Base-by-base conservation (phyloP, 2,329 filamentous ascomycete species). In the Elsinoe fawcettii region DNA sequence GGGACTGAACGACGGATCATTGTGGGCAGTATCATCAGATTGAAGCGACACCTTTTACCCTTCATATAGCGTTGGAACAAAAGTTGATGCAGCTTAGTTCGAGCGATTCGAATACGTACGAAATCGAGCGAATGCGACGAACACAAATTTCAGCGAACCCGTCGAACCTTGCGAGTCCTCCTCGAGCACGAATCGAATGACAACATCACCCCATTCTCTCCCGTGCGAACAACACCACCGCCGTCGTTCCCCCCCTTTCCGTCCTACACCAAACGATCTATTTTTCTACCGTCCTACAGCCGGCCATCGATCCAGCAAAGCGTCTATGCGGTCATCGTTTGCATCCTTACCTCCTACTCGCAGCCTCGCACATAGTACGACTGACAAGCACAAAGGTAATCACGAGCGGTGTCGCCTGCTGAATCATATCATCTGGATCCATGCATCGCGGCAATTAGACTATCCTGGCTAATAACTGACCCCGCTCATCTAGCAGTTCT, bases 81-180 rank as follows among this genome's bases (percentile, higher is more conserved):
- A 53, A 14, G 43, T 56, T 56, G 54, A 56, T 56, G 27, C 54
- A 49, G 54, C 54, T 14, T 49, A 56, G 54, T 47, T 32, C 54
- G 54, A 56, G 27, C 54, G 54, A 27, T 47, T 47, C 54, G 54
- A 30, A 37, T 37, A 53, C 46, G 27, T 20, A 51, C 49, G 49
- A 53, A 16, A 27, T 53, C 49, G 49, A 37, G 49, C 49, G 30
- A 39, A 39, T 25, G 18, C 49, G 34, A 53, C 49, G 16, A 53
- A 25, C n/a, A 23, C 49, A 53, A 11, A 16, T 51, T 12, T 14
- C 23, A 22, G 25, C 25, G 34, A 39, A 16, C 49, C 49, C 30
- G 23, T 46, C 41, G 41, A 46, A 23, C 32, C 30, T n/a, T n/a
- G n/a, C n/a, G n/a, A n/a, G n/a, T n/a, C n/a, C 11, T 37, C 5